A percentile compares a stretch with the other conserved stretches of the same genome.
These are phyloP conservation scores for Ophiostoma triangulosporum DNA, from an alignment of 2,329 filamentous ascomycete species.

Conservation along the genomic window DNA sequence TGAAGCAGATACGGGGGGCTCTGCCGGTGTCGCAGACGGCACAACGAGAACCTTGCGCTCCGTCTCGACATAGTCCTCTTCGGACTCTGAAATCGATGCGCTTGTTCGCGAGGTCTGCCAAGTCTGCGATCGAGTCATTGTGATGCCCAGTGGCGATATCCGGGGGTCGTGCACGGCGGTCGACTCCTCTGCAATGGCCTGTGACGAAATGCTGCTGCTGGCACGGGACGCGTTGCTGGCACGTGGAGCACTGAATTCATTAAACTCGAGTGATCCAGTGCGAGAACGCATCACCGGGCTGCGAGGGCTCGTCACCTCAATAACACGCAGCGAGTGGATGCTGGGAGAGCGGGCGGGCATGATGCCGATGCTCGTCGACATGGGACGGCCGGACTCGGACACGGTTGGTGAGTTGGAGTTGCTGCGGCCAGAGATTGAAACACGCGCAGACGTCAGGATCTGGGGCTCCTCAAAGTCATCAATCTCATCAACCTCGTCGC, in stretches of 20 bases:
- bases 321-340: conserved; percentile 42
- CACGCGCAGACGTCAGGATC: conserved; percentile 41
- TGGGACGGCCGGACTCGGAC: conserved; percentile 31
- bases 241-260: conserved; percentile 24
- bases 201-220: conserved; percentile 25
- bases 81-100: conserved; percentile 30
- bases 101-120: conserved; percentile 9
- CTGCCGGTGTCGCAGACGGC: neutral
- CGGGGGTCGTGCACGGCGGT: conserved; percentile 16
- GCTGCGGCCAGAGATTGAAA: conserved; percentile 38
- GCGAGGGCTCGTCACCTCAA: conserved; percentile 40
- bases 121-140: conserved; percentile 1
- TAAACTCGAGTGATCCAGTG: conserved; percentile 31
- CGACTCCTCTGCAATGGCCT: conserved; percentile 27
- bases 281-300: conserved; percentile 36
- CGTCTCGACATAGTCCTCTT: conserved; percentile 20
- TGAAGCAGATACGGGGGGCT: conserved; percentile 16
- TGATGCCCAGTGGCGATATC: neutral
- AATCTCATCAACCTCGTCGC: conserved; percentile 27
- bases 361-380: conserved; percentile 24
- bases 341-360: conserved; percentile 32
- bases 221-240: conserved; percentile 27
- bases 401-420: conserved; percentile 36
- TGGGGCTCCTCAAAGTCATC: conserved; percentile 41
- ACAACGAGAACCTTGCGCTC: neutral